Conservation (phyloP, 495 filamentous ascomycete species). For the Sphaerosporella brunnea region DNA sequence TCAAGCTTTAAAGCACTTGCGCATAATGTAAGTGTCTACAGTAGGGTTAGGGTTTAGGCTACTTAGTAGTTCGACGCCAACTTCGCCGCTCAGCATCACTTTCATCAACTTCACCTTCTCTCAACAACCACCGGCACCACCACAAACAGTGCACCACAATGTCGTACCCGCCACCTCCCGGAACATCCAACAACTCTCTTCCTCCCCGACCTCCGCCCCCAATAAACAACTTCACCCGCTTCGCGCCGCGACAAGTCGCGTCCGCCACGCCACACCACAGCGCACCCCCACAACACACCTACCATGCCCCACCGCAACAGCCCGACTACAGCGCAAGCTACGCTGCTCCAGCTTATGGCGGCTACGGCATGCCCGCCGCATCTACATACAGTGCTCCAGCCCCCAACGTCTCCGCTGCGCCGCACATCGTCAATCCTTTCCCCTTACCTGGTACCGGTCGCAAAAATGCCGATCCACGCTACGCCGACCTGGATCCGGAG, state of each 20-base stretch:
- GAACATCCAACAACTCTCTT: constrained; percentile 51
- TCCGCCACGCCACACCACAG: constrained; percentile 13
- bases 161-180: constrained; percentile 86
- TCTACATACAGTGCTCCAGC: constrained; percentile 23
- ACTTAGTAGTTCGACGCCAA: background rate
- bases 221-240: constrained; percentile 37
- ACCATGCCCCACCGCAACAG: constrained; percentile 11
- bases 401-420: constrained; percentile 36
- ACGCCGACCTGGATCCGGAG: constrained; percentile 54
- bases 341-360: constrained; percentile 15
- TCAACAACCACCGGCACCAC: constrained; percentile 1
- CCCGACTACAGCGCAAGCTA: constrained; percentile 17
- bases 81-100: background rate
- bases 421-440: constrained; percentile 77
- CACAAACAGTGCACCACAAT: constrained; percentile 43
- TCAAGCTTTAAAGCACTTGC: background rate
- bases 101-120: background rate
- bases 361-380: constrained; percentile 10
- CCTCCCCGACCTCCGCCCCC: constrained; percentile 68
- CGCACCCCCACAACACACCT: constrained; percentile 24
- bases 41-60: background rate
- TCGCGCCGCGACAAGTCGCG: constrained; percentile 48
- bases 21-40: background rate
- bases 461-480: constrained; percentile 26
- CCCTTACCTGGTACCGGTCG: constrained; percentile 35